These are phyloP conservation scores for Blastobotrys aristatus DNA, from an alignment of 1,139 yeast species.

Conservation along the genomic window DNA sequence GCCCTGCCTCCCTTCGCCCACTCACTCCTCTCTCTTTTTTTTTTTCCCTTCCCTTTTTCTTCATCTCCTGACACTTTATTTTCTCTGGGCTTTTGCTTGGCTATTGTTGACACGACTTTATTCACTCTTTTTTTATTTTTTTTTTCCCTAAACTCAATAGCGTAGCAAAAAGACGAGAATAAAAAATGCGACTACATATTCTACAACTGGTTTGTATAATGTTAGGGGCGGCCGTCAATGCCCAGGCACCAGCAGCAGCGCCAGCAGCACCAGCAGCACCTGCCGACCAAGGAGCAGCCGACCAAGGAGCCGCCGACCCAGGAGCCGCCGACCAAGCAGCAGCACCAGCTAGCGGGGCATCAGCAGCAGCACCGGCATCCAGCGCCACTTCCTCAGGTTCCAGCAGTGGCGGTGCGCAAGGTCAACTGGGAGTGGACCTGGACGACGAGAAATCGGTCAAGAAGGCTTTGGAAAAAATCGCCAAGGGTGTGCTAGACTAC, in stretches of 20 bases:
- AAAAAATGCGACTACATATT: too few species aligned
- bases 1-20: too few species aligned
- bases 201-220: too few species aligned
- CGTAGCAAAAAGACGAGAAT: too few species aligned
- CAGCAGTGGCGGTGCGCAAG: background rate
- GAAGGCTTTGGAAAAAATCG: conserved; percentile 43
- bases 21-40: too few species aligned
- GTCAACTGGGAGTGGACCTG: conserved; percentile 1
- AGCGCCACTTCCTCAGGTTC: background rate
- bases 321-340: background rate
- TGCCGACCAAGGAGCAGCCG: background rate
- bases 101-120: too few species aligned
- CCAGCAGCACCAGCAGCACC: background rate
- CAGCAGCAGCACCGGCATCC: background rate
- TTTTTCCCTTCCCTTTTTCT: too few species aligned
- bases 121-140: background rate
- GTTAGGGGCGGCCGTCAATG: too few species aligned
- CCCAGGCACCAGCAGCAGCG: background rate
- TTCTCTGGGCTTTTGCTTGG: too few species aligned
- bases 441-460: conserved; percentile 33
- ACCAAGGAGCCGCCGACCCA: background rate
- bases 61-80: too few species aligned
- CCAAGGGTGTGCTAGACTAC: conserved; percentile 7
- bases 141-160: background rate
- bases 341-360: background rate